Conservation (phyloP, 306 rosid species). For the Myrica gale region DNA sequence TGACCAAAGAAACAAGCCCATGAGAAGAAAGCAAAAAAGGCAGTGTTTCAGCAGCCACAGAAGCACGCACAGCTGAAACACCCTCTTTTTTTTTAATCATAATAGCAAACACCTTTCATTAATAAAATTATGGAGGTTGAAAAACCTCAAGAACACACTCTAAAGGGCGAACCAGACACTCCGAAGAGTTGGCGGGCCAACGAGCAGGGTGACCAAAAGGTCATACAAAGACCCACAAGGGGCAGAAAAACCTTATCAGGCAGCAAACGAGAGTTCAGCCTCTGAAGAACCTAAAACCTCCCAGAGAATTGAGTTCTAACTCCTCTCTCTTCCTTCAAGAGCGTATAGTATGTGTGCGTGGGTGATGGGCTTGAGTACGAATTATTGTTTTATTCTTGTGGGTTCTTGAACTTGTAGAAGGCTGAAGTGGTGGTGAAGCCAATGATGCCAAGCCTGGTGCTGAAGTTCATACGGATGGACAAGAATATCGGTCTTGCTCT, state of each 20-base stretch:
- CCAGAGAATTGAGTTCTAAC: neutral
- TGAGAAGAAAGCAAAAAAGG: neutral
- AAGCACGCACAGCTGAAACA: neutral
- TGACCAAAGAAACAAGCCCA: neutral
- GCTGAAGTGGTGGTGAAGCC: constrained; percentile 51
- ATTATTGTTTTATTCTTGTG: too few species aligned
- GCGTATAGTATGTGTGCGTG: neutral
- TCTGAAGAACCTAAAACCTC: neutral
- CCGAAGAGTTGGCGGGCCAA: too few species aligned
- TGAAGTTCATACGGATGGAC: constrained; percentile 94
- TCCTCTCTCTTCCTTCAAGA: neutral
- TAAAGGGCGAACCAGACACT: too few species aligned
- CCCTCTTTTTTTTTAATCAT: too few species aligned
- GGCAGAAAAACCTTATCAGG: too few species aligned
- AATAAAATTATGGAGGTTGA: too few species aligned
- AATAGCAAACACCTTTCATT: too few species aligned
- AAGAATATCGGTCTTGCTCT: constrained; percentile 88
- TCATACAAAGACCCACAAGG: too few species aligned
- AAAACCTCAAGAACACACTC: too few species aligned
- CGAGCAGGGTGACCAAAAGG: too few species aligned
- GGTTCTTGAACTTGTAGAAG: too few species aligned
- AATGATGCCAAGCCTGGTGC: constrained; percentile 64
- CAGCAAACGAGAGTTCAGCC: neutral
- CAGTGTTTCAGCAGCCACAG: neutral
- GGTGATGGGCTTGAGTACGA: too few species aligned